Conservation (phyloP, 2,329 filamentous ascomycete species). For the Clarireedia paspali region DNA sequence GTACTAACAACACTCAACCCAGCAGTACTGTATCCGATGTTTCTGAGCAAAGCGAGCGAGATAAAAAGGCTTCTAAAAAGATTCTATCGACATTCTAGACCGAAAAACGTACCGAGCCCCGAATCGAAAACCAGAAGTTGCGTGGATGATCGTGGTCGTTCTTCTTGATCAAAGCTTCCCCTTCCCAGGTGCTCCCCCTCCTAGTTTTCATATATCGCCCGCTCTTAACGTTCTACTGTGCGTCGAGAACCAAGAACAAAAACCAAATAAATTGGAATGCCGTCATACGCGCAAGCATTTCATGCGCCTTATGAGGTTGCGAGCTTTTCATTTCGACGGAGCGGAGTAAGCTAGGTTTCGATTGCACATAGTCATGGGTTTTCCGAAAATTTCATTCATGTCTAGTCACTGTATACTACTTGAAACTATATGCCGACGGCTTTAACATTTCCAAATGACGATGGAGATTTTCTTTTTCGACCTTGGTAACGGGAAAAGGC, state of each 20-base stretch:
- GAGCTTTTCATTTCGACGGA: not conserved
- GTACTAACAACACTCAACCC: not conserved
- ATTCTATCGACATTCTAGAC: not conserved
- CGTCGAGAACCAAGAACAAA: not conserved
- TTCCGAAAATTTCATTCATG: too few species aligned
- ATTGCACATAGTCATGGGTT: too few species aligned
- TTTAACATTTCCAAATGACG: too few species aligned
- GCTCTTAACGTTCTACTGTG: not conserved
- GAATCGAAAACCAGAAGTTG: not conserved
- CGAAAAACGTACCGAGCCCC: not conserved
- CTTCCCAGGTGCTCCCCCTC: too few species aligned
- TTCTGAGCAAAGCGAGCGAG: not conserved
- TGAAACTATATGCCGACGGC: too few species aligned
- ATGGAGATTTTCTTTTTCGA: not conserved
- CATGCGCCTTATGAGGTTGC: slow-evolving; percentile 9
- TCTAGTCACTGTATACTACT: too few species aligned
- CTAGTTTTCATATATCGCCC: too few species aligned
- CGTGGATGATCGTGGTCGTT: not conserved
- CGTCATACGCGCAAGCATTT: slow-evolving; percentile 20
- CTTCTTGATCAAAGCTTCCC: not conserved
- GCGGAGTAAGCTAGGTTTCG: too few species aligned
- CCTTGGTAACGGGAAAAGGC: not conserved
- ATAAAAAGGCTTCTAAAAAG: not conserved
- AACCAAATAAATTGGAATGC: slow-evolving; percentile 5
- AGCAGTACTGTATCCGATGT: not conserved